Evolutionary conservation across 2,329 filamentous ascomycete genomes (phyloP).

Genomic region (Bisporella sp.): DNA sequence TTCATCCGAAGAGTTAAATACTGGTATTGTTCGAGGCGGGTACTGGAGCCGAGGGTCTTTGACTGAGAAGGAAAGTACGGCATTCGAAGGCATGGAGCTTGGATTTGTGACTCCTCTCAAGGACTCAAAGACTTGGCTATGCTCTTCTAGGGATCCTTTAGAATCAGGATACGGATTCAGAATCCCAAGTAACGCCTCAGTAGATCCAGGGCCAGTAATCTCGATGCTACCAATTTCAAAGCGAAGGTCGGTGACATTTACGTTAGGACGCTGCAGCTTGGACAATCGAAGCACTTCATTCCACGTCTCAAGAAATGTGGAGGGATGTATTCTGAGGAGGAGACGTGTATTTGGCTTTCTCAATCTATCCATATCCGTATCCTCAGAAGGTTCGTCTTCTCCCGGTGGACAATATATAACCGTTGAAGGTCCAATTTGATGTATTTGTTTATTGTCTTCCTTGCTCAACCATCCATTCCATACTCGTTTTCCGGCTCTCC

Average conservation of each 20-base stretch:
- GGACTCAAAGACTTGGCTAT: conserved; percentile 42
- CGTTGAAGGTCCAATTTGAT: conserved; percentile 64
- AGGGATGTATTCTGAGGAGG: conserved; percentile 75
- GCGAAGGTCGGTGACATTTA: conserved; percentile 58
- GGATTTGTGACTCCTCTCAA: conserved; percentile 59
- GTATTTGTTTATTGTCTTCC: conserved; percentile 44
- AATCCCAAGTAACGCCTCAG: conserved; percentile 66
- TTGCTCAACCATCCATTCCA: conserved; percentile 52
- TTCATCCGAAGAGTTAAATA: conserved; percentile 31
- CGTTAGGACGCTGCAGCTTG: conserved; percentile 53
- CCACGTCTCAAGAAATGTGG: conserved; percentile 65
- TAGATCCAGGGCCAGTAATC: conserved; percentile 66
- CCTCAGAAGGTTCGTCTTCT: conserved; percentile 10
- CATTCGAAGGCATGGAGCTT: conserved; percentile 60
- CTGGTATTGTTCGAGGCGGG: conserved; percentile 55
- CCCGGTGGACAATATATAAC: conserved; percentile 61
- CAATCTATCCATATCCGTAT: conserved; percentile 25
- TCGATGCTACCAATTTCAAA: conserved; percentile 70
- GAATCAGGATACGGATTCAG: conserved; percentile 45
- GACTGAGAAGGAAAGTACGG: conserved; percentile 65
- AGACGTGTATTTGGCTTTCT: conserved; percentile 36
- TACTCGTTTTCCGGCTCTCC: conserved; percentile 56
- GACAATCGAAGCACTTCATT: conserved; percentile 49
- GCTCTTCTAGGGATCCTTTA: conserved; percentile 30
- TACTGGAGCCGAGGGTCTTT: conserved; percentile 76